Base-by-base conservation (phyloP, 495 filamentous ascomycete species). In the Tricharina praecox region DNA sequence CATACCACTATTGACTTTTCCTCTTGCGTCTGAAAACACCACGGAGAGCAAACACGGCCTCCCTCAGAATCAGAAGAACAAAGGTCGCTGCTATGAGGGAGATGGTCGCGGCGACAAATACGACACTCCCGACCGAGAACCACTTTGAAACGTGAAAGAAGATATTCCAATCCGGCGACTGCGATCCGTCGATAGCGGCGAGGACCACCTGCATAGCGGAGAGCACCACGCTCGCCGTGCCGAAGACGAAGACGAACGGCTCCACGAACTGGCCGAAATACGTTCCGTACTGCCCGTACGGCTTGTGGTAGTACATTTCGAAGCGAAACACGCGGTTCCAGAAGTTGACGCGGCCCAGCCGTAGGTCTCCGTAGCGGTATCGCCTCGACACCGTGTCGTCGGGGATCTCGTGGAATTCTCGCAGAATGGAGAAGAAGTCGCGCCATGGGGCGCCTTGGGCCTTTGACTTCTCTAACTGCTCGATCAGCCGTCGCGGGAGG, bases 341-440 rank as follows among this genome's bases (percentile, higher is more conserved):
- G 37, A 37, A 46, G 42, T 69, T 65, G 1, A 69, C 40, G 1
- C 64, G 53, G 2, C 39, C 50, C 0, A 69, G 52, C 0, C 66
- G 56, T 2, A 70, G 49, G 39, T 70, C 62, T 15, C 66, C 68
- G 50, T 64, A 68, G 2, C 48, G 41, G 45, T 64, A 70, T 15
- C 67, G 59, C 11, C n/a, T 35, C 42, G 11, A 15, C 18, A 47
- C 46, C 11, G 62, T 50, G 2, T 26, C 4, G 10, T 45, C 26
- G 10, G 4, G 9, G 4, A 18, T 5, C 4, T 7, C 20, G 16
- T 16, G 4, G 10, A 9, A 19, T 10, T 46, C 19, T 3, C n/a
- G 3, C 13, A 35, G 25, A 18, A 7, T 1, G 1, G 5, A 16
- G 4, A 52, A 1, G 13, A 11, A 18, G 23, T 20, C n/a, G n/a